Evolutionary conservation across 2,329 filamentous ascomycete species (phyloP).

Genomic region (Calonectria pseudoturangicola): DNA sequence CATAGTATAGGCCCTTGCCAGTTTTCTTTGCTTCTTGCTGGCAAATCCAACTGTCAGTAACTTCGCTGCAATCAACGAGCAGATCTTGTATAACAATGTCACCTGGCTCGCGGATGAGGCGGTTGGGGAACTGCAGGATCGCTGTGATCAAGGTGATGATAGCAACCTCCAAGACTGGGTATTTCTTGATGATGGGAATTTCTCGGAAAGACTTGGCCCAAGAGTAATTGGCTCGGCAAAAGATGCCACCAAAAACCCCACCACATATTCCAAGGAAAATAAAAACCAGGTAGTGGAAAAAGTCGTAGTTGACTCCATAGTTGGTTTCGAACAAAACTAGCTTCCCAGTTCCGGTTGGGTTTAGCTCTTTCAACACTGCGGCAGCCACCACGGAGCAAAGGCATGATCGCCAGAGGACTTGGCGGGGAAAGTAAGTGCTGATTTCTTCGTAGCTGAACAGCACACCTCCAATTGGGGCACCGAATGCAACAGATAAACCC

Average conservation of each 20-base stretch:
- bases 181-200: conserved; percentile 32
- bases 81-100: conserved; percentile 45
- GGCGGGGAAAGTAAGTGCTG: conserved; percentile 45
- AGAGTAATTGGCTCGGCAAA: conserved; percentile 39
- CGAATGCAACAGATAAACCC: conserved; percentile 41
- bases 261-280: conserved; percentile 41
- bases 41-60: conserved; percentile 41
- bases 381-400: conserved; percentile 43
- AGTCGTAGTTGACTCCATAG: conserved; percentile 44
- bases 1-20: conserved; percentile 39
- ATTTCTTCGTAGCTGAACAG: conserved; percentile 48
- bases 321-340: conserved; percentile 45
- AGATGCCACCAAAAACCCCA: conserved; percentile 37
- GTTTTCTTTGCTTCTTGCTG: conserved; percentile 36
- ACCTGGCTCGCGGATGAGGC: conserved; percentile 41
- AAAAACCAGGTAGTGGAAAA: conserved; percentile 40
- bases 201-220: conserved; percentile 44
- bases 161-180: conserved; percentile 39
- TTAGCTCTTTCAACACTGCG: conserved; percentile 41
- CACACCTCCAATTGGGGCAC: conserved; percentile 42
- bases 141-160: conserved; percentile 36
- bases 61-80: conserved; percentile 39
- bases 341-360: conserved; percentile 42
- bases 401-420: conserved; percentile 41
- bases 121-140: conserved; percentile 37